Conservation (phyloP, 495 filamentous ascomycete species). For the Penicillium macrosclerotiorum region DNA sequence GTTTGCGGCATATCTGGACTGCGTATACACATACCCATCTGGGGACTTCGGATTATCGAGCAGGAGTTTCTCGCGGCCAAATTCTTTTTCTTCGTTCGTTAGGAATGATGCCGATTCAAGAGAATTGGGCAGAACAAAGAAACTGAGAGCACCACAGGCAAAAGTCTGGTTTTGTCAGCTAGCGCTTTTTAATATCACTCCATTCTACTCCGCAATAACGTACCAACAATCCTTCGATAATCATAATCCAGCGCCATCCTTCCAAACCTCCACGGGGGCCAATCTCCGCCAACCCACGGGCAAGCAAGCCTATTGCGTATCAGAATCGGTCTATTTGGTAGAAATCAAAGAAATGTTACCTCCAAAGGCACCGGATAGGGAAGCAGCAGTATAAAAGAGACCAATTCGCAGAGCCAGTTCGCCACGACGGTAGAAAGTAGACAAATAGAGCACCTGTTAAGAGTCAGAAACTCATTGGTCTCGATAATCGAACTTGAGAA, state of each 20-base stretch:
- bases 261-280: conserved; percentile 45
- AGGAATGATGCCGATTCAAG: conserved; percentile 51
- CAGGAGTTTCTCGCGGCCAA: conserved; percentile 36
- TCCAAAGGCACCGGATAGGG: conserved; percentile 68
- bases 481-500: no score
- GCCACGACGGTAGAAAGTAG: conserved; percentile 67
- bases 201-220: neutral
- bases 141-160: conserved; percentile 47
- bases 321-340: neutral
- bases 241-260: conserved; percentile 66
- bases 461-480: neutral
- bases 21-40: conserved; percentile 25
- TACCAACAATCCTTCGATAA: conserved; percentile 60
- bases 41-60: conserved; percentile 36
- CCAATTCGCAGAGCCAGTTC: conserved; percentile 71
- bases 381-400: conserved; percentile 71
- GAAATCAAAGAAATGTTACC: conserved; percentile 37
- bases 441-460: conserved; percentile 60
- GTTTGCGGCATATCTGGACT: neutral
- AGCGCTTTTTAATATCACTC: neutral
- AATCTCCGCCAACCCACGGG: conserved; percentile 67
- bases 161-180: conserved; percentile 41
- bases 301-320: conserved; percentile 54
- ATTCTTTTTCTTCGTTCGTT: conserved; percentile 47
- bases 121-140: conserved; percentile 56